Percentiles rank a stretch among this genome's conserved stretches.
Evolutionary conservation across 768 basidiomycete species (phyloP).

Genomic region (Collybiopsis confluens): DNA sequence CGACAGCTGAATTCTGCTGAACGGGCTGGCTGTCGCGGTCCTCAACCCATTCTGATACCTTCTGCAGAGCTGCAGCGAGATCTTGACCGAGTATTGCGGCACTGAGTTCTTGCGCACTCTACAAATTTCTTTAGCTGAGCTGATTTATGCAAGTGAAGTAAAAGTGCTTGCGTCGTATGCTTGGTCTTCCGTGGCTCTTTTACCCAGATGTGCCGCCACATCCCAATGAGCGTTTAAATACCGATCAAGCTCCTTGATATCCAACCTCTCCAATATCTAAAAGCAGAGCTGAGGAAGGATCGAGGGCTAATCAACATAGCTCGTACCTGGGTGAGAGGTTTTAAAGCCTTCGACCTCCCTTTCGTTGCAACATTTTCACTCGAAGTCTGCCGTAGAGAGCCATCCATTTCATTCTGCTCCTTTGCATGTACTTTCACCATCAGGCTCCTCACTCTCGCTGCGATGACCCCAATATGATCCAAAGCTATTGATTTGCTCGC

Average conservation of each 20-base stretch:
- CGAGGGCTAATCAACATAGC: neutral
- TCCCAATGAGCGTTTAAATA: slow-evolving; percentile 62
- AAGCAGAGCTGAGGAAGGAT: neutral
- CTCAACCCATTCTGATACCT: slow-evolving; percentile 47
- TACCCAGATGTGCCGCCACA: slow-evolving; percentile 62
- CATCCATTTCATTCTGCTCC: slow-evolving; percentile 10
- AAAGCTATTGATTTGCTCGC: slow-evolving; percentile 86
- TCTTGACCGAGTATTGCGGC: slow-evolving; percentile 82
- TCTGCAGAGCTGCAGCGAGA: slow-evolving; percentile 63
- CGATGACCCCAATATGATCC: slow-evolving; percentile 93
- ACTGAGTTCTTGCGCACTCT: slow-evolving; percentile 84
- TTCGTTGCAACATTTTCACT: slow-evolving; percentile 17
- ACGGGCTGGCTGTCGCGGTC: slow-evolving; percentile 17
- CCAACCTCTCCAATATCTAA: slow-evolving; percentile 51
- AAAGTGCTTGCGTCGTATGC: slow-evolving; percentile 62
- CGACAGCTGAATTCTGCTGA: slow-evolving; percentile 19
- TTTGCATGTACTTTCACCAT: slow-evolving; percentile 40
- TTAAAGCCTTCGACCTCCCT: slow-evolving; percentile 35
- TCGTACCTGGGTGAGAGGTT: slow-evolving; percentile 69
- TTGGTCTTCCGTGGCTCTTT: slow-evolving; percentile 73
- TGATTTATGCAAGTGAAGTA: neutral
- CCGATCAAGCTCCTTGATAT: slow-evolving; percentile 49
- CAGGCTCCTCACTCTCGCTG: slow-evolving; percentile 69
- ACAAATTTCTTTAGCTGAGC: slow-evolving; percentile 3
- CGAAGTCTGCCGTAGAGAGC: neutral